Evolutionary conservation across 108 stramenopile genomes (phyloP).

Genomic region (Hondaea fermentalgiana): DNA sequence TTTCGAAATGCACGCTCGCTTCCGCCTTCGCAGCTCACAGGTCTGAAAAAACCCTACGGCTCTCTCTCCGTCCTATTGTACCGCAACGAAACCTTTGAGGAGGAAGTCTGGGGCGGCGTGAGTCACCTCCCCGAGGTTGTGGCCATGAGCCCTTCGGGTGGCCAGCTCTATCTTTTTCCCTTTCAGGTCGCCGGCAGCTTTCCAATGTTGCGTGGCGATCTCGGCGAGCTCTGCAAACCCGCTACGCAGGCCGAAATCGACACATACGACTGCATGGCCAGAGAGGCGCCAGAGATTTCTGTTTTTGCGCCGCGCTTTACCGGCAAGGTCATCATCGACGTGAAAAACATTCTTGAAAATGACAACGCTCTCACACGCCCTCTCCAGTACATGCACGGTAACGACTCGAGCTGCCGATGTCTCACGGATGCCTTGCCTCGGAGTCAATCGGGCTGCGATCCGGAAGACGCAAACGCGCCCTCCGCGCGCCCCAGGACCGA

Average conservation of each 20-base stretch:
- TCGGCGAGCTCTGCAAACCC: conserved; percentile 10
- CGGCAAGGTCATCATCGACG: conserved; percentile 1
- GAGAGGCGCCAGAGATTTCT: not conserved
- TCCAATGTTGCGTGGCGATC: not conserved
- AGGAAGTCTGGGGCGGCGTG: not conserved
- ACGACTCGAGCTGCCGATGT: not conserved
- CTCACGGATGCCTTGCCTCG: no score
- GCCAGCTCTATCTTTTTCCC: not conserved
- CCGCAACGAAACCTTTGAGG: not conserved
- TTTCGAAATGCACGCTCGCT: conserved; percentile 9
- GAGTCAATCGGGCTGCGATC: no score
- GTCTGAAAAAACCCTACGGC: not conserved
- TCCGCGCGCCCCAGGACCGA: no score
- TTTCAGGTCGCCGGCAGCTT: not conserved
- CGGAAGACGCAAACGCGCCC: no score
- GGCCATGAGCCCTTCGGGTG: not conserved
- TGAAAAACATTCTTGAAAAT: not conserved
- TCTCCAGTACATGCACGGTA: not conserved
- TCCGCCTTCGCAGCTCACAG: not conserved
- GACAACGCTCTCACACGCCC: conserved; percentile 2
- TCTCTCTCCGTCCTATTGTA: not conserved
- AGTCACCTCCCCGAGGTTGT: not conserved
- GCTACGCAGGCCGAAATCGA: not conserved
- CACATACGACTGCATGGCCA: not conserved
- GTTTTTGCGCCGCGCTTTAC: not conserved